Base-by-base conservation (phyloP, 2,329 filamentous ascomycete species). In the Didymella keratinophila region DNA sequence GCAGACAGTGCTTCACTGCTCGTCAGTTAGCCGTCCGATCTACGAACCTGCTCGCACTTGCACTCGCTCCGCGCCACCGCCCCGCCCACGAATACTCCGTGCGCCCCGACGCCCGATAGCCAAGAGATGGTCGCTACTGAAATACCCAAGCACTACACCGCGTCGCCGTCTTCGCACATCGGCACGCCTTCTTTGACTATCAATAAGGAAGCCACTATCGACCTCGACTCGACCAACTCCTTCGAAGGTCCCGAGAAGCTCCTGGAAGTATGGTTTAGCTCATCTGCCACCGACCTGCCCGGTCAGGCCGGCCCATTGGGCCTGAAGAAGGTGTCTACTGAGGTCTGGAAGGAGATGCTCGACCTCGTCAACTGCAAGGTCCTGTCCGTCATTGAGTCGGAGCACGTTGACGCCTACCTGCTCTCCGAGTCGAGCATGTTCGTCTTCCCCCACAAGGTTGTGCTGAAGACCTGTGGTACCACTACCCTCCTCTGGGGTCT, bases 371-470 rank as follows among this genome's bases (percentile, higher is more conserved):
- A 97, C 78, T 99, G 95, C 88, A 95, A 99, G 82, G 93, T 99
- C 54, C 84, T 99, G 55, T 99, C 95, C 4, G 90, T 97, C 62
- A 87, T 99, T 64, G 89, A 94, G 75, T 97, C 94, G 23, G 93
- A 97, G 64, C 89, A 94, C 74, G 90, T 98, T 70, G 95, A 99
- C 75, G 94, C 95, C 65, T 99, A 99, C 76, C 87, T 99, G 7
- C 85, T 99, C 55, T 99, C 95, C 63, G 95, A 99, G 81, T 98
- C 95, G 39, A 98, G 95, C 90, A 97, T 99, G 93, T 99, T 99
- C 76, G 92, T 99, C 70, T 99, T 97, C 79, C 93, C 93, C n/a
- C 95, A 99, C 86, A 99, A 99, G 84, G 86, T 99, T 64, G 97
- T 99, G 61, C 83, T 99, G 67, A 99, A 99, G 86, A 99, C 95